Conservation (phyloP, 176 grass and related monocot species). For the Hordeum marinum region DNA sequence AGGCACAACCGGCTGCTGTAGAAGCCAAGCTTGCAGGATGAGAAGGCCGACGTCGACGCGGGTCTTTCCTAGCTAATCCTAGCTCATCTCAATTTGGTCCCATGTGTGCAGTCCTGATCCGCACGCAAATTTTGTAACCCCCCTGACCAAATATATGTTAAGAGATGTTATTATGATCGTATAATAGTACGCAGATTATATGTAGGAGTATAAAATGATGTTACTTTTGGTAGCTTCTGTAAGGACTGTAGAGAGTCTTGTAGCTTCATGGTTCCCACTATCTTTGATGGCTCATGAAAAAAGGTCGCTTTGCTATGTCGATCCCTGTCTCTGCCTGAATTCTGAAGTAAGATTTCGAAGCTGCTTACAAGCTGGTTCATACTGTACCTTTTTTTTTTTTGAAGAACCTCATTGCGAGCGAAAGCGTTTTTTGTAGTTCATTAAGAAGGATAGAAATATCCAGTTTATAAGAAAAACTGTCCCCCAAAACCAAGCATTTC, state of each 20-base stretch:
- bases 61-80: neutral
- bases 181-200: neutral
- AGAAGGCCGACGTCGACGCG: neutral
- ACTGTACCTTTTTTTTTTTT: no score
- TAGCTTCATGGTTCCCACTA: neutral
- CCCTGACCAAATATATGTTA: constrained; percentile 7
- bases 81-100: neutral
- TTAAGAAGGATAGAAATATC: no score
- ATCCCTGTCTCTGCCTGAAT: neutral
- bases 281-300: neutral
- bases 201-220: neutral
- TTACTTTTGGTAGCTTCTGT: neutral
- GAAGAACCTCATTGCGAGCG: no score
- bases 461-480: no score
- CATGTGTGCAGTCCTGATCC: neutral
- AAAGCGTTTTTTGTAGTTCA: no score
- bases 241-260: neutral
- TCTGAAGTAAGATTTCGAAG: neutral
- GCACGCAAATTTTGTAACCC: constrained; percentile 32
- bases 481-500: no score
- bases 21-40: neutral
- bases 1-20: constrained; percentile 45
- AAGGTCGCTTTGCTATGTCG: neutral
- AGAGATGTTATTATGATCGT: constrained; percentile 1
- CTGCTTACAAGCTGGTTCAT: neutral